phyloP scores from a whole-genome alignment of 2,329 filamentous ascomycete genomes.

The Septoria petroselini region DNA sequence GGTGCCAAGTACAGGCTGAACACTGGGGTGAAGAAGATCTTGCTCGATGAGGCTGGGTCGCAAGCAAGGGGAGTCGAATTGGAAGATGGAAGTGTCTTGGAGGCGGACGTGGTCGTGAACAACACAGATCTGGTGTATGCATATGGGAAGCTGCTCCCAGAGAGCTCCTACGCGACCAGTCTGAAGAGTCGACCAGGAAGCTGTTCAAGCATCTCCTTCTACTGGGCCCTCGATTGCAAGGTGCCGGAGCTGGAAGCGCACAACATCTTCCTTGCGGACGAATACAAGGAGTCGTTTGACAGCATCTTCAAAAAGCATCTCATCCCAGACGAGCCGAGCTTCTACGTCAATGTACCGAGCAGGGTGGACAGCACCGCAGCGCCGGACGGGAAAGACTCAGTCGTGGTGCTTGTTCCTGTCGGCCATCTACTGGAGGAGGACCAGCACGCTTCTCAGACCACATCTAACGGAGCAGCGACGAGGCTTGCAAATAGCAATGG shows the following conservation, averaged over 20 bases:
- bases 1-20: slow-evolving; percentile 63
- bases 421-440: slow-evolving; percentile 57
- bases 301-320: slow-evolving; percentile 68
- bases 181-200: slow-evolving; percentile 55
- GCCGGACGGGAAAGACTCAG: slow-evolving; percentile 60
- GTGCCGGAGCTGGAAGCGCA: slow-evolving; percentile 65
- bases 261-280: slow-evolving; percentile 74
- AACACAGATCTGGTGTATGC: slow-evolving; percentile 74
- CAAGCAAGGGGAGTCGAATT: slow-evolving; percentile 60
- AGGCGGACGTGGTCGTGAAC: slow-evolving; percentile 65
- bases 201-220: slow-evolving; percentile 73
- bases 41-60: slow-evolving; percentile 52
- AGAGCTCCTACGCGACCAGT: slow-evolving; percentile 43
- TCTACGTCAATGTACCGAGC: slow-evolving; percentile 74
- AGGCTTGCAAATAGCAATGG: not conserved
- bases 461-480: slow-evolving; percentile 7
- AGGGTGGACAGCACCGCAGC: slow-evolving; percentile 66
- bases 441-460: slow-evolving; percentile 31
- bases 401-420: slow-evolving; percentile 70
- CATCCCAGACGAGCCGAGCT: slow-evolving; percentile 66
- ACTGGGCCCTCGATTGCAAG: slow-evolving; percentile 63
- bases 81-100: slow-evolving; percentile 55
- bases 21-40: slow-evolving; percentile 56
- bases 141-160: slow-evolving; percentile 66
- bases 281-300: slow-evolving; percentile 71